phyloP scores from a whole-genome alignment of 108 stramenopile species.

The Pinguiococcus pyrenoidosus region DNA sequence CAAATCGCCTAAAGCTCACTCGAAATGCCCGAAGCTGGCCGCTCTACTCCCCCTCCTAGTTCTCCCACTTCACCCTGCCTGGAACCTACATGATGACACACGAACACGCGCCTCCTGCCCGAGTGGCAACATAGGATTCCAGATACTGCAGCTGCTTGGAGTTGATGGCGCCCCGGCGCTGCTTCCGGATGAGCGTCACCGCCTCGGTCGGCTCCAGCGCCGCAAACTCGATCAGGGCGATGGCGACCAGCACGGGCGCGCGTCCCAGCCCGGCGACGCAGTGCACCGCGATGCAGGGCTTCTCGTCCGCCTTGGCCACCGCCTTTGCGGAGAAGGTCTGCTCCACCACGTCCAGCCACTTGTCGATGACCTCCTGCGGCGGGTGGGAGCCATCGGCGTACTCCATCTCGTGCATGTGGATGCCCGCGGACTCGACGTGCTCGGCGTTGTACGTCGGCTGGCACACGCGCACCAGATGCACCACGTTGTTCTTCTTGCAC shows the following conservation, averaged over 20 bases:
- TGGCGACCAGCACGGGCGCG: conserved; percentile 89
- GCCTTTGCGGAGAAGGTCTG: conserved; percentile 28
- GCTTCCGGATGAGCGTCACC: conserved; percentile 69
- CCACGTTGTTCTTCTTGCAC: conserved; percentile 71
- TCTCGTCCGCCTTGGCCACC: not conserved
- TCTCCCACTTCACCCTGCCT: too few relatives aligned
- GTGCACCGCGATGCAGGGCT: conserved; percentile 75
- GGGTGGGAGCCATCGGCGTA: conserved; percentile 77
- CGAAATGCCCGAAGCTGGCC: too few relatives aligned
- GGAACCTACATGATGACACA: not conserved
- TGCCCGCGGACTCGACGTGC: conserved; percentile 67
- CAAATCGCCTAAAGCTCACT: too few relatives aligned
- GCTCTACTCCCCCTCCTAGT: too few relatives aligned
- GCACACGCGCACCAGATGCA: conserved; percentile 77
- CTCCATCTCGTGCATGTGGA: conserved; percentile 75
- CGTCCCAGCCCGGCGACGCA: conserved; percentile 94
- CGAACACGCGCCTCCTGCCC: not conserved
- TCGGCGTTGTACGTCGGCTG: conserved; percentile 69
- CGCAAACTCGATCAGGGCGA: conserved; percentile 86
- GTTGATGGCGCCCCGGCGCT: conserved; percentile 87
- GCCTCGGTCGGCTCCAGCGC: conserved; percentile 77
- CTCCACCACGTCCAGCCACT: conserved; percentile 71
- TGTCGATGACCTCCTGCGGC: conserved; percentile 56
- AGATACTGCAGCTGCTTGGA: conserved; percentile 80
- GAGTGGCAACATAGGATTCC: conserved; percentile 78